phyloP scores from a whole-genome alignment of 2,329 filamentous ascomycete species.

The Botrytis sinoallii region DNA sequence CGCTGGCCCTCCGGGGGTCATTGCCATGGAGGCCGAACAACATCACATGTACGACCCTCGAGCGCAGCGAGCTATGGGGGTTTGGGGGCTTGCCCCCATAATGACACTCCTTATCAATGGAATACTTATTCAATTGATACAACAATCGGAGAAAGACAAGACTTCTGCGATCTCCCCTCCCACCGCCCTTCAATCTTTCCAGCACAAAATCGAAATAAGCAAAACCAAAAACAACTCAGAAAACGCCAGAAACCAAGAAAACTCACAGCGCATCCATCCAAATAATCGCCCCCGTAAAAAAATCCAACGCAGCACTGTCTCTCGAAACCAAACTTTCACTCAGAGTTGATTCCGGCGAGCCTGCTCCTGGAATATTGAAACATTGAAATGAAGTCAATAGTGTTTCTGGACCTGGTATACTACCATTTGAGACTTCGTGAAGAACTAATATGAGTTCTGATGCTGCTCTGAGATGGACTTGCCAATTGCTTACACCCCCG shows the following conservation, averaged over 20 bases:
- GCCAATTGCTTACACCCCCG: conserved; percentile 48
- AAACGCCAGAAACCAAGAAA: neutral
- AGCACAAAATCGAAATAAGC: neutral
- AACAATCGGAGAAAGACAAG: neutral
- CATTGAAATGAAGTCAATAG: conserved; percentile 5
- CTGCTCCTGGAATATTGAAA: neutral
- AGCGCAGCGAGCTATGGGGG: neutral
- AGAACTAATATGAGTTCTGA: conserved; percentile 44
- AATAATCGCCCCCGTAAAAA: conserved; percentile 13
- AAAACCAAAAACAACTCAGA: neutral
- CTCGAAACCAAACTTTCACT: neutral
- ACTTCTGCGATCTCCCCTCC: rapidly evolving
- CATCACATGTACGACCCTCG: neutral
- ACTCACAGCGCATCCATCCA: conserved; percentile 17
- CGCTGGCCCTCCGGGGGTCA: neutral
- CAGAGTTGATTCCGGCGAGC: neutral
- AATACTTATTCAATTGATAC: neutral
- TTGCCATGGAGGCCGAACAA: neutral
- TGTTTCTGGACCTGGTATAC: conserved; percentile 8
- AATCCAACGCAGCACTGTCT: conserved; percentile 15
- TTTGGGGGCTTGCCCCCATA: neutral
- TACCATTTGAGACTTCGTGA: conserved; percentile 15
- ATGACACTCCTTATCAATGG: neutral
- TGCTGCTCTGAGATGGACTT: conserved; percentile 50
- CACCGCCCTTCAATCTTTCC: neutral